A percentile compares a stretch with the other conserved stretches of the same genome.
phyloP scores from a whole-genome alignment of 192 early-diverging fungal genomes.

The Gaertneriomyces semiglobifer region DNA sequence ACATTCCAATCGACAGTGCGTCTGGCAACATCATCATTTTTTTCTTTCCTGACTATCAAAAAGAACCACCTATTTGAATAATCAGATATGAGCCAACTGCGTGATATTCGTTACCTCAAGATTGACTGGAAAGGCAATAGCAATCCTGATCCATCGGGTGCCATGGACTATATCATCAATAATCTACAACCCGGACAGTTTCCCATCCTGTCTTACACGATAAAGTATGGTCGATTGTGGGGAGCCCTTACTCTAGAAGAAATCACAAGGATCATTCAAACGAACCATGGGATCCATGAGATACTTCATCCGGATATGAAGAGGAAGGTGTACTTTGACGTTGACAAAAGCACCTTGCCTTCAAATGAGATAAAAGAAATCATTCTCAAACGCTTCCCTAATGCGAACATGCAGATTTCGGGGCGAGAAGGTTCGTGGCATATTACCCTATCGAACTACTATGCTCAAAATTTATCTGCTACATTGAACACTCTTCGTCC shows the following conservation, averaged over 20 bases:
- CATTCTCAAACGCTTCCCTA: slow-evolving; percentile 8
- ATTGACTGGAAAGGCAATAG: slow-evolving; percentile 10
- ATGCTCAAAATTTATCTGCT: slow-evolving; percentile 6
- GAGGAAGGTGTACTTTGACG: slow-evolving; percentile 24
- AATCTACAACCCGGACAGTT: background rate
- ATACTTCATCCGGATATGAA: background rate
- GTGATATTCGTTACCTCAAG: too few species aligned
- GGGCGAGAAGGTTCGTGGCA: slow-evolving; percentile 11
- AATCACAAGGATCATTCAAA: background rate
- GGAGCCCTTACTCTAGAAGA: background rate
- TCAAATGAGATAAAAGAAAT: slow-evolving; percentile 6
- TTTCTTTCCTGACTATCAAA: too few species aligned
- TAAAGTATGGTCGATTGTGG: slow-evolving; percentile 7
- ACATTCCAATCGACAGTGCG: too few species aligned
- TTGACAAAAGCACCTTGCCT: background rate
- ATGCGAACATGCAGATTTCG: slow-evolving; percentile 14
- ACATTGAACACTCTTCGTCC: background rate
- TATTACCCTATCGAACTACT: slow-evolving; percentile 21
- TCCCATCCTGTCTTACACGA: slow-evolving; percentile 17
- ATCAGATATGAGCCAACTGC: too few species aligned
- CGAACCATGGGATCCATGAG: slow-evolving; percentile 8
- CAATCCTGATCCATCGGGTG: background rate
- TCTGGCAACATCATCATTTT: too few species aligned
- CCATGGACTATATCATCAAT: background rate
- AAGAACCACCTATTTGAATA: too few species aligned